A percentile compares a stretch with the other conserved stretches of the same genome.
Evolutionary conservation across 2,329 filamentous ascomycete species (phyloP).

Genomic region (Madurella fahalii): DNA sequence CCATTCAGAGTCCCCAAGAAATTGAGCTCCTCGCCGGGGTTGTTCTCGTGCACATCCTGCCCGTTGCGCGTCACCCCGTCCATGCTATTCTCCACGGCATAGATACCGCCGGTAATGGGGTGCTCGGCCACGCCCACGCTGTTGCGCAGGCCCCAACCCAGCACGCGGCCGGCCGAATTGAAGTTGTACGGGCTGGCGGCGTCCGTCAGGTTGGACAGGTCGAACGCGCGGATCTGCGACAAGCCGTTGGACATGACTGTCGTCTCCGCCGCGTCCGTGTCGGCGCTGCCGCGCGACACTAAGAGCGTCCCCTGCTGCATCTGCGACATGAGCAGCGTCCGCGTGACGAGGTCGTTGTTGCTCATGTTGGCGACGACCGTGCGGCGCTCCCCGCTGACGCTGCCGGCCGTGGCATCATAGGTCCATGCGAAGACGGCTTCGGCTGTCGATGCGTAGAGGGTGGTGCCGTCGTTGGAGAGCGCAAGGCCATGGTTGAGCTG

Average conservation of each 20-base stretch:
- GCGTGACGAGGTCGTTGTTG: slow-evolving; percentile 55
- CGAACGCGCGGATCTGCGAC: slow-evolving; percentile 55
- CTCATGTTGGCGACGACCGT: slow-evolving; percentile 57
- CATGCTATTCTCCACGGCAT: slow-evolving; percentile 66
- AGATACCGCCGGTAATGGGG: slow-evolving; percentile 47
- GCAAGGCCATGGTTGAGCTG: slow-evolving; percentile 50
- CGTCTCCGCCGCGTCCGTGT: slow-evolving; percentile 52
- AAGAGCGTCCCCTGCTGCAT: slow-evolving; percentile 51
- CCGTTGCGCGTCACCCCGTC: slow-evolving; percentile 58
- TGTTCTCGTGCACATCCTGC: slow-evolving; percentile 61
- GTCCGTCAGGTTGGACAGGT: slow-evolving; percentile 30
- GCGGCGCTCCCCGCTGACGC: slow-evolving; percentile 36
- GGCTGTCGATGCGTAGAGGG: slow-evolving; percentile 49
- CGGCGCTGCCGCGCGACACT: slow-evolving; percentile 57
- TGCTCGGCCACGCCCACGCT: slow-evolving; percentile 68
- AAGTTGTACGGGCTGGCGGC: slow-evolving; percentile 40
- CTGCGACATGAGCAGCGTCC: slow-evolving; percentile 57
- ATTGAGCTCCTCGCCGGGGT: slow-evolving; percentile 72
- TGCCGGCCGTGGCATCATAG: slow-evolving; percentile 51
- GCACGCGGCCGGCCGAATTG: slow-evolving; percentile 42
- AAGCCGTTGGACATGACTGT: slow-evolving; percentile 47
- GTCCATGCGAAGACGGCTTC: slow-evolving; percentile 55
- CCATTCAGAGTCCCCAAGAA: slow-evolving; percentile 57
- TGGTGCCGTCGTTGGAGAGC: slow-evolving; percentile 42
- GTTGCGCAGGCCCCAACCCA: slow-evolving; percentile 70